A percentile compares a stretch with the other conserved stretches of the same genome.
Evolutionary conservation across 1,284 basidiomycete species (phyloP).

Genomic region (Leccinum pseudoinsigne): DNA sequence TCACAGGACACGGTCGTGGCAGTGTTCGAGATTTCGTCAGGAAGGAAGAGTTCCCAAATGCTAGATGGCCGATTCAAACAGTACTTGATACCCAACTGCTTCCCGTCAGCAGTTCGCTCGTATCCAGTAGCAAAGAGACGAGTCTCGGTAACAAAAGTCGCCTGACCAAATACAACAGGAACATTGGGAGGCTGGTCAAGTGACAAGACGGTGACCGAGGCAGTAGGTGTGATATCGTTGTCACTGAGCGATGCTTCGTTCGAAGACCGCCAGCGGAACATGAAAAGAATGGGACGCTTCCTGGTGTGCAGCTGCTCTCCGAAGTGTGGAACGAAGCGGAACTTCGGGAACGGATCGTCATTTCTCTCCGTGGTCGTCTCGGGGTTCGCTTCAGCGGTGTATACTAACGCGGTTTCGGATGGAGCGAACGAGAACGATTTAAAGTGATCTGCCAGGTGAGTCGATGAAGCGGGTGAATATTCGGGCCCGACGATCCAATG

Average conservation of each 20-base stretch:
- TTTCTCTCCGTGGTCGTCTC: constrained; percentile 10
- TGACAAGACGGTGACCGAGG: constrained; percentile 16
- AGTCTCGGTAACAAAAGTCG: constrained; percentile 46
- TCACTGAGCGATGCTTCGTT: neutral
- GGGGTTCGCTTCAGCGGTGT: constrained; percentile 54
- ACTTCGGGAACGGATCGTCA: constrained; percentile 46
- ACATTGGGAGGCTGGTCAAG: constrained; percentile 13
- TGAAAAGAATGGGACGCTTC: constrained; percentile 49
- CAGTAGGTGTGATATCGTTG: neutral
- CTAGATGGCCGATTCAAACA: constrained; percentile 64
- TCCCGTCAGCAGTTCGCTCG: constrained; percentile 54
- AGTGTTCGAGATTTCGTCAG: neutral
- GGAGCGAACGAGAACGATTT: constrained; percentile 51
- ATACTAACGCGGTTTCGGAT: constrained; percentile 51
- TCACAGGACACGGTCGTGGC: constrained; percentile 16
- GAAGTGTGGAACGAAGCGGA: constrained; percentile 51
- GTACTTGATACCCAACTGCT: constrained; percentile 57
- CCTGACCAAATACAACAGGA: constrained; percentile 52
- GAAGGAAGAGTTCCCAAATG: constrained; percentile 51
- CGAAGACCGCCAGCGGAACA: constrained; percentile 44
- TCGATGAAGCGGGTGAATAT: neutral
- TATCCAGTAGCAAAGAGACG: constrained; percentile 61
- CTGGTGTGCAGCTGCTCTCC: constrained; percentile 55
- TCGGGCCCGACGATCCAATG: neutral
- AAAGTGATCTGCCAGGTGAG: constrained; percentile 42